Evolutionary conservation across 2,329 filamentous ascomycete species (phyloP).

Genomic region (Microascus cirrosus): DNA sequence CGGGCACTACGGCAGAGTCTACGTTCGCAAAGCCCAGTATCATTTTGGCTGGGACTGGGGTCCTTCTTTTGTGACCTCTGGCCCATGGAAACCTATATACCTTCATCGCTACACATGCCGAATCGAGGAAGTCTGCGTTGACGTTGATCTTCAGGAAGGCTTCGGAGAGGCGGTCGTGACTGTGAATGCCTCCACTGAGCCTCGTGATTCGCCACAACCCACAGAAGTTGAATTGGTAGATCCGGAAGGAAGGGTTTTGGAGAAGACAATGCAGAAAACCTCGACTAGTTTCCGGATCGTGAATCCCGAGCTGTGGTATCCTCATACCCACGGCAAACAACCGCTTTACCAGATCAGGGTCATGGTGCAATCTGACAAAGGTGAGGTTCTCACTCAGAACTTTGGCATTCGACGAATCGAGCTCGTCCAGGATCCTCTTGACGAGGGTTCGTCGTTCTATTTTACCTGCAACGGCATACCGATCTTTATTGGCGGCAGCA

Average conservation of each 20-base stretch:
- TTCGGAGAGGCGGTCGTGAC: constrained; percentile 45
- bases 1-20: constrained; percentile 48
- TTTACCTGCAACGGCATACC: constrained; percentile 68
- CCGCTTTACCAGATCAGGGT: constrained; percentile 60
- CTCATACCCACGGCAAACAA: constrained; percentile 64
- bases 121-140: constrained; percentile 53
- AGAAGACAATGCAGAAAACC: constrained; percentile 26
- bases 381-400: constrained; percentile 38
- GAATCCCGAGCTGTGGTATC: constrained; percentile 66
- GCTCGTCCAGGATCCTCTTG: constrained; percentile 44
- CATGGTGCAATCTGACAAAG: constrained; percentile 33
- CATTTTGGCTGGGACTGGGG: constrained; percentile 73
- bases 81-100: constrained; percentile 62
- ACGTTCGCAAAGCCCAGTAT: constrained; percentile 56
- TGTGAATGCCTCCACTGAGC: constrained; percentile 38
- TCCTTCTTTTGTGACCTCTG: constrained; percentile 53
- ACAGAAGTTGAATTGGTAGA: constrained; percentile 32
- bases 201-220: constrained; percentile 43
- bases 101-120: constrained; percentile 60
- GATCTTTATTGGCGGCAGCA: constrained; percentile 70
- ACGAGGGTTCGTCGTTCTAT: constrained; percentile 64
- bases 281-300: constrained; percentile 40
- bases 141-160: constrained; percentile 46
- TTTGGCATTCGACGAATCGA: constrained; percentile 58
- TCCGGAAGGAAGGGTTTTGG: constrained; percentile 41